phyloP scores from a whole-genome alignment of 1,284 basidiomycete genomes.

The Somion occarium region DNA sequence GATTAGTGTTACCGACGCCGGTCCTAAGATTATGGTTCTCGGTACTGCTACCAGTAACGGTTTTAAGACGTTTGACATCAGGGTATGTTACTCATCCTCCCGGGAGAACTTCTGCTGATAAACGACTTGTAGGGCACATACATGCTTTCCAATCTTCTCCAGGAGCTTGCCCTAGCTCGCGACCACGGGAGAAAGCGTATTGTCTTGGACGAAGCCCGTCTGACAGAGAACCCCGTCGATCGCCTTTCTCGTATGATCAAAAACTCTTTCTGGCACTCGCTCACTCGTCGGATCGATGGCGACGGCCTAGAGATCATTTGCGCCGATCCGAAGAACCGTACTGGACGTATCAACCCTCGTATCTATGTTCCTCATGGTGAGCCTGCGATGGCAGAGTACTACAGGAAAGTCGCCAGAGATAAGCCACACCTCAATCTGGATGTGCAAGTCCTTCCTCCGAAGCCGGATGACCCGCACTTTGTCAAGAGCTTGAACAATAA shows the following conservation, averaged over 20 bases:
- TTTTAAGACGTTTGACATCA: slow-evolving; percentile 94
- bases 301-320: slow-evolving; percentile 96
- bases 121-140: slow-evolving; percentile 77
- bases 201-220: slow-evolving; percentile 93
- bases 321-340: slow-evolving; percentile 94
- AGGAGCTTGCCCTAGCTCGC: slow-evolving; percentile 96
- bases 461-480: slow-evolving; percentile 83
- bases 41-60: slow-evolving; percentile 98
- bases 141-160: slow-evolving; percentile 98
- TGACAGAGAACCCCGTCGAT: slow-evolving; percentile 97
- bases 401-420: slow-evolving; percentile 73
- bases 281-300: slow-evolving; percentile 95
- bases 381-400: slow-evolving; percentile 92
- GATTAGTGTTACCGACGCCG: slow-evolving; percentile 95
- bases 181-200: slow-evolving; percentile 95
- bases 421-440: slow-evolving; percentile 90
- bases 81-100: slow-evolving; percentile 48
- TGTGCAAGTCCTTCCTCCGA: slow-evolving; percentile 83
- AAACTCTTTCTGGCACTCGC: slow-evolving; percentile 96
- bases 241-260: slow-evolving; percentile 97
- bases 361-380: slow-evolving; percentile 95
- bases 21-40: slow-evolving; percentile 93
- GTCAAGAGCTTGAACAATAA: slow-evolving; percentile 92
- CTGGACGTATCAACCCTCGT: slow-evolving; percentile 79
- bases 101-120: not conserved